Percentiles rank a stretch among this genome's conserved stretches.
Conservation (phyloP, 2,329 filamentous ascomycete species). For the Colletotrichum destructivum region DNA sequence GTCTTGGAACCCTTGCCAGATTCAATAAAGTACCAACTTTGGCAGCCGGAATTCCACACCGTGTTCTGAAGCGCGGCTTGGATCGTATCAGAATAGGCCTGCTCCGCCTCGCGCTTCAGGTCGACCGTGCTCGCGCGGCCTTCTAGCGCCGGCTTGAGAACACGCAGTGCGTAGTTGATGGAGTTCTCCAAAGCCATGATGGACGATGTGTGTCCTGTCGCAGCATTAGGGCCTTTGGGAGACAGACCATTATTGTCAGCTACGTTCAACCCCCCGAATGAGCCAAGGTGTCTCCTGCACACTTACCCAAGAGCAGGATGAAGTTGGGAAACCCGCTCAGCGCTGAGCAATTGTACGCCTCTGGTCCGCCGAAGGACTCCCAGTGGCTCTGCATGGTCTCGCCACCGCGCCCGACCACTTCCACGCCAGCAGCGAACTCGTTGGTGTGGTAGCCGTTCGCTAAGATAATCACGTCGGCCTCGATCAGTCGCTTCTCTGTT, state of each 20-base stretch:
- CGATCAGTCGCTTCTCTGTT: slow-evolving; percentile 55
- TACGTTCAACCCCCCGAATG: neutral
- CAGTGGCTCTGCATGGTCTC: slow-evolving; percentile 69
- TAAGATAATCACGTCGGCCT: slow-evolving; percentile 73
- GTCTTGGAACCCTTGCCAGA: slow-evolving; percentile 41
- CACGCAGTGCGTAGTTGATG: slow-evolving; percentile 71
- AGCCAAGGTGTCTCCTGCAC: too few relatives aligned
- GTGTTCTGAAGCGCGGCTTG: slow-evolving; percentile 52
- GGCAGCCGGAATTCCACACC: slow-evolving; percentile 51
- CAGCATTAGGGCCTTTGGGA: slow-evolving; percentile 67
- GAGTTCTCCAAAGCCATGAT: slow-evolving; percentile 74
- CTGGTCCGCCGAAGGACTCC: slow-evolving; percentile 70
- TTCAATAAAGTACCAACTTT: slow-evolving; percentile 55
- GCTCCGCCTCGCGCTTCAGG: slow-evolving; percentile 54
- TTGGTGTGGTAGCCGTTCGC: slow-evolving; percentile 74
- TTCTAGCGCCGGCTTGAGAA: slow-evolving; percentile 65
- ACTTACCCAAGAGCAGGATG: slow-evolving; percentile 69
- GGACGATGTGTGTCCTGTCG: slow-evolving; percentile 73
- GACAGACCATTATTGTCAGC: neutral
- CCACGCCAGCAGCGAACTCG: slow-evolving; percentile 66
- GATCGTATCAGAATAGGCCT: slow-evolving; percentile 49
- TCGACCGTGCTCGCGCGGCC: slow-evolving; percentile 49
- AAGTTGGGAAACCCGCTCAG: slow-evolving; percentile 77
- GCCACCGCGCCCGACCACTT: slow-evolving; percentile 66
- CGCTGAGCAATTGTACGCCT: slow-evolving; percentile 73